A percentile compares a stretch with the other conserved stretches of the same genome.
Evolutionary conservation across 164 flowering plant genomes (phyloP).

Genomic region (Amborella trichopoda): DNA sequence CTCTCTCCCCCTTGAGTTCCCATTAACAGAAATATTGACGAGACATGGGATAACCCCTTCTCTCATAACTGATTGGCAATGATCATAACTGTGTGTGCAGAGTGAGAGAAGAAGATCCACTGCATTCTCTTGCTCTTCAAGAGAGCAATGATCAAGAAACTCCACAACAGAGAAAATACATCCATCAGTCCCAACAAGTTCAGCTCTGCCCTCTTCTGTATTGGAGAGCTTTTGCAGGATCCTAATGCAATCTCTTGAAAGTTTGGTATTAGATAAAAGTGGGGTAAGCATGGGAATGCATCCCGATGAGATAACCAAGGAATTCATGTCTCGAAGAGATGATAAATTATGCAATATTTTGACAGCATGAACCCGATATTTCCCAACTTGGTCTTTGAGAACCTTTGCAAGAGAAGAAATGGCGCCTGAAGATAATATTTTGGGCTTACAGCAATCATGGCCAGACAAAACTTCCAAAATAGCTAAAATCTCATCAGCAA

Average conservation of each 20-base stretch:
- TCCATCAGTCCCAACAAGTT: constrained; percentile 43
- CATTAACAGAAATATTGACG: constrained; percentile 33
- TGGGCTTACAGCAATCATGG: constrained; percentile 14
- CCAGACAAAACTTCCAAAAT: constrained; percentile 37
- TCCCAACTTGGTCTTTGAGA: constrained; percentile 23
- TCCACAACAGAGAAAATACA: constrained; percentile 47
- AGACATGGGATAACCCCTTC: constrained; percentile 63
- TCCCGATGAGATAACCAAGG: constrained; percentile 20
- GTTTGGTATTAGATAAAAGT: constrained; percentile 23
- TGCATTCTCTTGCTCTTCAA: constrained; percentile 61
- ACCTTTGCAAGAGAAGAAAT: constrained; percentile 30
- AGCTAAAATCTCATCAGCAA: constrained; percentile 35
- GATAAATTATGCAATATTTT: constrained; percentile 40
- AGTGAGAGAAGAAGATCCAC: constrained; percentile 44
- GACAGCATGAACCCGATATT: constrained; percentile 30
- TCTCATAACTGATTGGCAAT: constrained; percentile 50
- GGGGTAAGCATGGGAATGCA: constrained; percentile 44
- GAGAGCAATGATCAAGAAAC: constrained; percentile 40
- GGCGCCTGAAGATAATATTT: constrained; percentile 37
- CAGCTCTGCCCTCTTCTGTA: constrained; percentile 31
- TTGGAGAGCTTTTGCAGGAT: constrained; percentile 42
- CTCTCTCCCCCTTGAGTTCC: constrained; percentile 39
- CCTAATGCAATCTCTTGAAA: constrained; percentile 28
- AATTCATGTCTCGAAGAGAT: constrained; percentile 18
- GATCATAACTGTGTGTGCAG: constrained; percentile 43